Conservation (phyloP, 345 rosid genomes). For the Noccaea bulbosa region DNA sequence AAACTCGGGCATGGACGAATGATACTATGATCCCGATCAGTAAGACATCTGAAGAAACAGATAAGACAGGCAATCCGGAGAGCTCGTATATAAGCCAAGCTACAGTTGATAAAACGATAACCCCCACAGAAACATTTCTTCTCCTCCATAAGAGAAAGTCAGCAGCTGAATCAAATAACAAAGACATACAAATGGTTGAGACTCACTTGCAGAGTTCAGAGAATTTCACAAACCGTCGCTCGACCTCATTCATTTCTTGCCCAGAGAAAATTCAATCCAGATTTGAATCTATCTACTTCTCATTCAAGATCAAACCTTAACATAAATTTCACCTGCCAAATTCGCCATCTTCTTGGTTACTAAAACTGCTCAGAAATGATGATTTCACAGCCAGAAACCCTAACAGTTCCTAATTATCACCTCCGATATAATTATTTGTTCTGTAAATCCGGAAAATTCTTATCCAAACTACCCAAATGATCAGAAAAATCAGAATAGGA, state of each 20-base stretch:
- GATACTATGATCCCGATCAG: conserved; percentile 59
- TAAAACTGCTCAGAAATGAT: conserved; percentile 1
- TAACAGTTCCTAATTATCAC: background rate
- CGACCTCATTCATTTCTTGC: background rate
- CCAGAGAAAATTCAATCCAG: conserved; percentile 1
- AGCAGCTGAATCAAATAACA: conserved; percentile 55
- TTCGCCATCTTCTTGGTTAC: background rate
- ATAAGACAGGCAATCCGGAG: conserved; percentile 79
- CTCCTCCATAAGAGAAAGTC: conserved; percentile 84
- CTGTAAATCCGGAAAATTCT: background rate
- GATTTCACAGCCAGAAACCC: background rate
- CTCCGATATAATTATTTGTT: background rate
- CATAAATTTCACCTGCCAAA: conserved; percentile 34
- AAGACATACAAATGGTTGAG: conserved; percentile 15
- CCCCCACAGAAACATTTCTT: conserved; percentile 61
- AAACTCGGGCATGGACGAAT: conserved; percentile 63
- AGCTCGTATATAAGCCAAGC: conserved; percentile 81
- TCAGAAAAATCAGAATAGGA: background rate
- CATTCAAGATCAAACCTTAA: conserved; percentile 27
- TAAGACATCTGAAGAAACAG: conserved; percentile 80
- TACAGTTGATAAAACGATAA: conserved; percentile 73
- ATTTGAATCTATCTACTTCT: conserved; percentile 12
- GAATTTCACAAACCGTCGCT: conserved; percentile 7
- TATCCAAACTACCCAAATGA: background rate
- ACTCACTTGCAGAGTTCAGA: background rate